Conservation (phyloP, 2,329 filamentous ascomycete species). For the Ophiostoma ips region DNA sequence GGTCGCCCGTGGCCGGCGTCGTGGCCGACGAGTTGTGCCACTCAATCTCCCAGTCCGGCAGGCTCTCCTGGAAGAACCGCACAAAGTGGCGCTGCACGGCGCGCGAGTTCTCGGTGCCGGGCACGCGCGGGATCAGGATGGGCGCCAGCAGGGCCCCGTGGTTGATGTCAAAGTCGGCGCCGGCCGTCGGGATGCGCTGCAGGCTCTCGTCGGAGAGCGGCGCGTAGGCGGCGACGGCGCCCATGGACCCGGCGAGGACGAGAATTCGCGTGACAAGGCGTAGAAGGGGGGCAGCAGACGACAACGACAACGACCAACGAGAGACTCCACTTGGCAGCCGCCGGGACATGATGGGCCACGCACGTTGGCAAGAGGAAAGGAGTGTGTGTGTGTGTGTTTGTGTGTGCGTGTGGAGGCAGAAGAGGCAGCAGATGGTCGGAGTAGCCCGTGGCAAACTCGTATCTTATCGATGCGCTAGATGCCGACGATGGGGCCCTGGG, state of each 20-base stretch:
- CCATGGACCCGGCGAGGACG: constrained; percentile 10
- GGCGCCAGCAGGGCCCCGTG: constrained; percentile 66
- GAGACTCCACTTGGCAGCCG: background rate
- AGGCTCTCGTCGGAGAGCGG: constrained; percentile 63
- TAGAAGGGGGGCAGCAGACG: background rate
- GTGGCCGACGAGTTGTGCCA: constrained; percentile 84
- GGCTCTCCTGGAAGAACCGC: constrained; percentile 59
- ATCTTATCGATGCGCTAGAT: no score
- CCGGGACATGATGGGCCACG: constrained; percentile 2
- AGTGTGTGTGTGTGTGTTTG: no score
- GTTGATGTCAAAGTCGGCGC: constrained; percentile 64
- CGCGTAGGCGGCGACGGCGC: constrained; percentile 26
- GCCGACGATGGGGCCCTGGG: no score
- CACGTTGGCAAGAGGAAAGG: background rate
- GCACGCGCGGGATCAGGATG: constrained; percentile 76
- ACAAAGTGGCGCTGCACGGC: constrained; percentile 69
- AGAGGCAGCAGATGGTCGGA: no score
- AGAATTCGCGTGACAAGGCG: constrained; percentile 3
- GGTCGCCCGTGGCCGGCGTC: constrained; percentile 60
- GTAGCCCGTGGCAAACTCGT: no score
- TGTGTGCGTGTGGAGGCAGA: no score
- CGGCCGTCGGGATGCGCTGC: constrained; percentile 54
- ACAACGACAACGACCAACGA: background rate
- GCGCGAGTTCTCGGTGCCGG: constrained; percentile 64
- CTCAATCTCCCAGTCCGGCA: constrained; percentile 67